phyloP scores from a whole-genome alignment of 306 rosid species.

The Oxytropis ochrocephala region DNA sequence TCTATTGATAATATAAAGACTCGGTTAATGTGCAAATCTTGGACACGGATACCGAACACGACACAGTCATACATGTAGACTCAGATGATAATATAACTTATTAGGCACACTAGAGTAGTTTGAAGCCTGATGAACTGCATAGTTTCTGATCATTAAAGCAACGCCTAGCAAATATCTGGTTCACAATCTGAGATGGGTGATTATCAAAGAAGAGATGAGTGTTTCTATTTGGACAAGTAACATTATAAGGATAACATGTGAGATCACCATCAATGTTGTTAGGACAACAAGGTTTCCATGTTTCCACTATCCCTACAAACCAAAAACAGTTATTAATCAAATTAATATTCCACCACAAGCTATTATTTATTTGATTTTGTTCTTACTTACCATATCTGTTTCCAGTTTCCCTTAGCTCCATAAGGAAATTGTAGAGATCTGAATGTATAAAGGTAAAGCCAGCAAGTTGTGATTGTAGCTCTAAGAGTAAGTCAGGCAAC shows the following conservation, averaged over 20 bases:
- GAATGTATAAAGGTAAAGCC: conserved; percentile 16
- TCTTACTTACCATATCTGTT: conserved; percentile 27
- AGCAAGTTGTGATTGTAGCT: conserved; percentile 23
- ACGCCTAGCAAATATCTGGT: conserved; percentile 8
- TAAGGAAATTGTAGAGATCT: conserved; percentile 17
- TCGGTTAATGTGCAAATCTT: too few relatives aligned
- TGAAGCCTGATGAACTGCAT: background rate
- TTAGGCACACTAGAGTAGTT: background rate
- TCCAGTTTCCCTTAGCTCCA: conserved; percentile 15
- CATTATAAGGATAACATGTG: background rate
- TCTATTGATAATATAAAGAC: too few relatives aligned
- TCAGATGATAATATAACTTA: too few relatives aligned
- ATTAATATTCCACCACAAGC: background rate
- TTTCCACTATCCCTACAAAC: conserved; percentile 29
- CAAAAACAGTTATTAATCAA: background rate
- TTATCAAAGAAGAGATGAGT: conserved; percentile 28
- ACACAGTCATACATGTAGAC: too few relatives aligned
- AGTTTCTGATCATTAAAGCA: conserved; percentile 19
- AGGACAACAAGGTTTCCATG: conserved; percentile 36
- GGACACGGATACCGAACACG: too few relatives aligned
- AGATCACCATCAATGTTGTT: conserved; percentile 16
- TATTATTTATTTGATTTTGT: background rate
- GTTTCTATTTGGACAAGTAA: conserved; percentile 23
- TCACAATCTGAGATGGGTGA: conserved; percentile 21
- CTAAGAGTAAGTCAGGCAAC: conserved; percentile 4